phyloP scores from a whole-genome alignment of 768 basidiomycete species.

The Rhizopogon roseolus region DNA sequence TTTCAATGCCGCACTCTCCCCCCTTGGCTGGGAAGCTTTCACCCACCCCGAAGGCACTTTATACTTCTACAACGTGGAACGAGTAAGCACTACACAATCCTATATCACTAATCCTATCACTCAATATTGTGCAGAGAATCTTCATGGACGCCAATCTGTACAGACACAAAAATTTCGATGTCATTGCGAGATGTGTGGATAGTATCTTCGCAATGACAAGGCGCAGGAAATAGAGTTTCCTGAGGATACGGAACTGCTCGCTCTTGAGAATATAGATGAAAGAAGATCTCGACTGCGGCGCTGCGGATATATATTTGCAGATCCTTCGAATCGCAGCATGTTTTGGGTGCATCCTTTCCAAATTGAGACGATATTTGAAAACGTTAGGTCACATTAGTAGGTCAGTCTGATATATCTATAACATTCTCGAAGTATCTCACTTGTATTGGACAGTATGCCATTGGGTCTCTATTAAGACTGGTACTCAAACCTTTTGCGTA shows the following conservation, averaged over 20 bases:
- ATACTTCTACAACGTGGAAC: constrained; percentile 42
- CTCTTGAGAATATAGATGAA: constrained; percentile 1
- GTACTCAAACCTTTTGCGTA: constrained; percentile 3
- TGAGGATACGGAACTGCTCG: not conserved
- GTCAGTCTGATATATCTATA: not conserved
- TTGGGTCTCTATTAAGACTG: constrained; percentile 23
- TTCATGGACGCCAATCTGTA: constrained; percentile 29
- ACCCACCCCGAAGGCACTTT: constrained; percentile 51
- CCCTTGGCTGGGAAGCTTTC: constrained; percentile 34
- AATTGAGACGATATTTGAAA: constrained; percentile 24
- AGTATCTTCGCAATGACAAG: not conserved
- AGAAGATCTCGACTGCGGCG: not conserved
- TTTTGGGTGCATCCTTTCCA: constrained; percentile 44
- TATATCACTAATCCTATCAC: not conserved
- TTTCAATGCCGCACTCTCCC: not conserved
- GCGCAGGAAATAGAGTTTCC: not conserved
- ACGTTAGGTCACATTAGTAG: constrained; percentile 18
- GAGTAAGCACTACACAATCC: constrained; percentile 28
- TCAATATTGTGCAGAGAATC: constrained; percentile 26
- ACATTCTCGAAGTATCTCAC: not conserved
- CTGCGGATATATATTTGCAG: constrained; percentile 41
- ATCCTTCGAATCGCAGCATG: constrained; percentile 34
- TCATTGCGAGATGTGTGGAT: constrained; percentile 1
- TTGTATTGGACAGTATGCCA: constrained; percentile 9
- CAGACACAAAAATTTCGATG: constrained; percentile 4